Base-by-base conservation (phyloP, 164 flowering plant genomes). In the Vitis amurensis region DNA sequence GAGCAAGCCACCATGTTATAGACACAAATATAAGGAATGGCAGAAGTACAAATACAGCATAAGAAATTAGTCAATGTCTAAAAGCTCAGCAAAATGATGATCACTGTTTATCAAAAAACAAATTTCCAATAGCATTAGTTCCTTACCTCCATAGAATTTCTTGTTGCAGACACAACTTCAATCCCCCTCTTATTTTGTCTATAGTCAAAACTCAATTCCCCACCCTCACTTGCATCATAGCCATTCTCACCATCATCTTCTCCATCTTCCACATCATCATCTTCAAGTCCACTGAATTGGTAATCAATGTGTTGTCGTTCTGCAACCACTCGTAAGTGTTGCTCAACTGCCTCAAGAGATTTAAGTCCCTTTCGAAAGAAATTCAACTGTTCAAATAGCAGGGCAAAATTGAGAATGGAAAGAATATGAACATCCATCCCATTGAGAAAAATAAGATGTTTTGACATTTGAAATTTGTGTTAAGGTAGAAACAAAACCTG, bases 221-320 rank as follows among this genome's bases (percentile, higher is more conserved):
- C 85, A 52, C 72, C 87, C 69, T 85, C 92, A 72, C 76, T 72
- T 19, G 70, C 63, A 72, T 81, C 81, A 73, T 79, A 70, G 66
- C 67, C 80, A 71, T 81, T 81, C 63, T 72, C 78, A 56, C 58
- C 74, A 53, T 77, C 84, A 66, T 75, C 80, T 19, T 68, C 73
- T 47, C 57, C 79, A 66, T 70, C 78, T 68, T 73, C 86, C 8
- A 64, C 69, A 59, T 73, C 77, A 61, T 91, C 88, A 73, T 90
- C 97, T 73, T 91, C 90, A 81, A 87, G 90, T 62, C 90, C 98
- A 74, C 82, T 79, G 72, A 91, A 87, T 11, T 90, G 91, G 76
- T 93, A 95, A 78, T 93, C 97, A 77, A 95, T 95, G 79, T 93
- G 97, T 55, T 90, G 94, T 58, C 66, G 78, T 63, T 86, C 91